A percentile compares a stretch with the other conserved stretches of the same genome.
Conservation (phyloP, 495 filamentous ascomycete species). For the Recurvomyces mirabilis region DNA sequence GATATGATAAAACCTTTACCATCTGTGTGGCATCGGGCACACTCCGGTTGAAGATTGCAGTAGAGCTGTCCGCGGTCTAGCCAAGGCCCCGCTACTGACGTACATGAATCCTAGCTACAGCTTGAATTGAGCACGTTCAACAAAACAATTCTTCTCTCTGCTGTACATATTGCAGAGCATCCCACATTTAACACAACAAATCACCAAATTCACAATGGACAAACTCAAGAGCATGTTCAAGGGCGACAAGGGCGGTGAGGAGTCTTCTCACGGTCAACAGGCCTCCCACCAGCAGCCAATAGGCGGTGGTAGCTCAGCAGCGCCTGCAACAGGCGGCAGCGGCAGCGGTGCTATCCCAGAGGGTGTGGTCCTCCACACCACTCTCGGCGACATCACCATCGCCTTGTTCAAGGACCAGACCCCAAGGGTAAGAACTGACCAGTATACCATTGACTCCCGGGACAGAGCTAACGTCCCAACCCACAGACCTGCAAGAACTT, state of each 20-base stretch:
- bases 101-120: no score
- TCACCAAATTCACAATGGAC: no score
- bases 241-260: neutral
- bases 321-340: neutral
- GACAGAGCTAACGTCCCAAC: neutral
- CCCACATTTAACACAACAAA: no score
- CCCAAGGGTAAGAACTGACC: conserved; percentile 5
- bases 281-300: neutral
- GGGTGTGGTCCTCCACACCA: conserved; percentile 10
- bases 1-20: no score
- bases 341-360: neutral
- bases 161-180: no score
- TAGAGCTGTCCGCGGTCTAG: no score
- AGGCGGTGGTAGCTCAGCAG: neutral
- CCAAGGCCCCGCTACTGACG: no score
- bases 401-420: conserved; percentile 16
- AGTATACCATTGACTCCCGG: neutral
- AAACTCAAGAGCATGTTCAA: conserved; percentile 14
- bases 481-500: conserved; percentile 20
- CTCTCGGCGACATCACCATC: conserved; percentile 11
- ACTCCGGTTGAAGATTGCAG: no score
- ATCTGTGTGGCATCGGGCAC: no score
- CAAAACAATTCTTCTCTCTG: no score
- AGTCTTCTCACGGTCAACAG: neutral
- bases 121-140: no score